Evolutionary conservation across 2,329 filamentous ascomycete species (phyloP).

Genomic region (Fusarium caatingaense): DNA sequence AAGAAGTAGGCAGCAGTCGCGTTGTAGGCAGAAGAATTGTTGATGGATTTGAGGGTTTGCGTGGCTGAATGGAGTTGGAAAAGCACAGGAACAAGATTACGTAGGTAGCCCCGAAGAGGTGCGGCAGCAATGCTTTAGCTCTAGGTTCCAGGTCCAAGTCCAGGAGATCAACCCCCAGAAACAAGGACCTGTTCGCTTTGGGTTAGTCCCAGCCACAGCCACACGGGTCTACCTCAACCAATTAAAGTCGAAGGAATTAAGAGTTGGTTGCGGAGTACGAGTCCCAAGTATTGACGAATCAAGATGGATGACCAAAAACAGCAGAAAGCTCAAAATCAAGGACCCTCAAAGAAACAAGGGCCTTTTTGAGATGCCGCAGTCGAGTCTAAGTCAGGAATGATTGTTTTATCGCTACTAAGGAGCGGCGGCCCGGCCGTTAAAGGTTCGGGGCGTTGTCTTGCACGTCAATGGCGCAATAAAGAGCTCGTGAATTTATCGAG

Average conservation of each 20-base stretch:
- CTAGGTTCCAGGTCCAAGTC: slow-evolving; percentile 11
- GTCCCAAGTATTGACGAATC: slow-evolving; percentile 24
- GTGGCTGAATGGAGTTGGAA: slow-evolving; percentile 36
- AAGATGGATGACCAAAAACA: slow-evolving; percentile 25
- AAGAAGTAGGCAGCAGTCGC: slow-evolving; percentile 39
- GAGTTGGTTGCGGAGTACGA: slow-evolving; percentile 14
- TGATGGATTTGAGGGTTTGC: slow-evolving; percentile 33
- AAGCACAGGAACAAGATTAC: slow-evolving; percentile 41
- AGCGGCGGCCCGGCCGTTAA: slow-evolving; percentile 35
- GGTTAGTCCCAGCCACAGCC: slow-evolving; percentile 13
- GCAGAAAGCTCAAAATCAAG: slow-evolving; percentile 27
- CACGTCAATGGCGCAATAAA: slow-evolving; percentile 39
- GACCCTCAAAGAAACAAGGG: slow-evolving; percentile 12
- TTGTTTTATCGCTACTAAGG: slow-evolving; percentile 41
- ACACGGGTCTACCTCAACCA: slow-evolving; percentile 10
- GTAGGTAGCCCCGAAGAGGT: slow-evolving; percentile 19
- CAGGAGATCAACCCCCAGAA: slow-evolving; percentile 10
- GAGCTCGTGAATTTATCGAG: slow-evolving; percentile 23
- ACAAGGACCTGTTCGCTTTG: slow-evolving; percentile 5
- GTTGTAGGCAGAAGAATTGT: slow-evolving; percentile 35
- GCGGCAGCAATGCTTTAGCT: slow-evolving; percentile 1
- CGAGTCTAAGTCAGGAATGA: slow-evolving; percentile 36
- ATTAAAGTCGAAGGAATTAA: not conserved
- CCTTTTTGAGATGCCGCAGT: slow-evolving; percentile 33
- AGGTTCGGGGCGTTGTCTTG: slow-evolving; percentile 37